phyloP scores from a whole-genome alignment of 192 early-diverging fungal species.

The Phycomyces blakesleeanus region DNA sequence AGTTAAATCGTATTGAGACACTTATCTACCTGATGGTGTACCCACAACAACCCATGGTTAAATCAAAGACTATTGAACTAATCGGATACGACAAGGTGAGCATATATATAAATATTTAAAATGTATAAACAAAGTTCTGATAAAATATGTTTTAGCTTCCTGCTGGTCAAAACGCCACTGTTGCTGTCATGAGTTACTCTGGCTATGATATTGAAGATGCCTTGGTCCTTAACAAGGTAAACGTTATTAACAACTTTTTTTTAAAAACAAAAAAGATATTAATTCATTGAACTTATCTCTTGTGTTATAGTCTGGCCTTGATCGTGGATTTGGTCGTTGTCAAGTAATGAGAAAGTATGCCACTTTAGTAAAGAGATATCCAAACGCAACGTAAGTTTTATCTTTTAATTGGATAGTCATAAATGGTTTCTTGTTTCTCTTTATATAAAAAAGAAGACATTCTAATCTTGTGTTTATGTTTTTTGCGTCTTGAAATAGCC shows the following conservation, averaged over 20 bases:
- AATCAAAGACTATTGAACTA: conserved; percentile 95
- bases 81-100: conserved; percentile 92
- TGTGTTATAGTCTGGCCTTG: conserved; percentile 55
- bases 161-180: conserved; percentile 85
- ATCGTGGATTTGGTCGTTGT: conserved; percentile 95
- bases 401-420: background rate
- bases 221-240: conserved; percentile 86
- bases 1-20: conserved; percentile 92
- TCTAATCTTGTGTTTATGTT: background rate
- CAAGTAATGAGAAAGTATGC: conserved; percentile 89
- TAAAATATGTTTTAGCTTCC: too few relatives aligned
- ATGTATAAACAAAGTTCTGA: background rate
- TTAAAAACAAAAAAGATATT: background rate
- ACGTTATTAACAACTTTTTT: background rate
- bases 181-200: conserved; percentile 95
- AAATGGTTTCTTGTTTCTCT: conserved; percentile 1
- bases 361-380: conserved; percentile 82
- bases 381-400: conserved; percentile 67
- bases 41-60: conserved; percentile 97
- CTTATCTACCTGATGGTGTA: conserved; percentile 94
- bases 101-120: background rate
- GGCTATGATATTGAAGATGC: conserved; percentile 99
- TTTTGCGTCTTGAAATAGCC: conserved; percentile 38
- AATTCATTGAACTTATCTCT: background rate
- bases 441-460: too few relatives aligned